Evolutionary conservation across 768 basidiomycete genomes (phyloP), one percentile per base, ranked within the genome.

Genomic region (Tulasnella sp.): DNA sequence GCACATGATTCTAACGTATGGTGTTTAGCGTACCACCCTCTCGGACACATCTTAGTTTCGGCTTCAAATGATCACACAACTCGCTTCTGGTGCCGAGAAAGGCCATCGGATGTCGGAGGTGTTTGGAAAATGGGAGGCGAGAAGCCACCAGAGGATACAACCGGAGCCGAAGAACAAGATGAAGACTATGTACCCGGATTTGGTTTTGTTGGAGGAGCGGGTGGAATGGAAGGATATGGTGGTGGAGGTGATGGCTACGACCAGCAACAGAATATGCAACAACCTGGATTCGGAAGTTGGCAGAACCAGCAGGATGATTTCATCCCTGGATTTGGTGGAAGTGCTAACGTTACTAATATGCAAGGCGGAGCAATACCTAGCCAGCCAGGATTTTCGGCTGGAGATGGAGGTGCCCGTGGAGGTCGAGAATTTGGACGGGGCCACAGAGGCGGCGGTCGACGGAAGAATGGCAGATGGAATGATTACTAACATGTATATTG

Each of bases 31-130:
- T 99, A 80, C 74, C 92, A 98, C 66, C 92, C 93, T 0, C 77
- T 98, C 13, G 93, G 95, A 0, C 92, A 98, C 66, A 74, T 98
- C 59, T 80, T 99, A 59, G 90, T 82, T 55, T 82, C 79, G 56
- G 95, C 83, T 8, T 86, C 85, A n/a, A 98, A 95, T 69, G 95
- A 99, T 70, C 89, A 92, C 68, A 96, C 95, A 4, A 95, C 93
- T 5, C 78, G 92, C n/a, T 99, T 98, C 74, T 98, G 95, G 93
- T 81, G 82, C 42, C 78, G 93, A 59, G 87, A 90, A 62, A 75
- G 87, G 3, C 87, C 87, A 0, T 85, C 87, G n/a, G 86, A 88
- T 58, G 72, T 74, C 1, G 54, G 42, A 5, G 55, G 55, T 8
- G 53, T 28, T n/a, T 87, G 87, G 64, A 77, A 77, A 0, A 81